Percentiles rank a stretch among this genome's conserved stretches.
Conservation (phyloP, 441 rosid genomes). For the Arabidopsis hybrid region DNA sequence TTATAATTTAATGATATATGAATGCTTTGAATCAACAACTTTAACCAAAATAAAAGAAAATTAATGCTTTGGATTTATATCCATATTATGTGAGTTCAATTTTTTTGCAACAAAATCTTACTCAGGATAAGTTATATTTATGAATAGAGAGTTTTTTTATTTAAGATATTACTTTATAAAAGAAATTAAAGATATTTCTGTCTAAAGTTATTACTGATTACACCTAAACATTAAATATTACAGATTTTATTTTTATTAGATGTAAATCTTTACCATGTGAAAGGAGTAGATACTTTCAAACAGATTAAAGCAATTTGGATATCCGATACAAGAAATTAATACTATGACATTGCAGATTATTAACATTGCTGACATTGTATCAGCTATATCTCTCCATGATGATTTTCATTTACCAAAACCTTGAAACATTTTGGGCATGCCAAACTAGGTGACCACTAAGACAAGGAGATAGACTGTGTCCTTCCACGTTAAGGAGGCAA, state of each 20-base stretch:
- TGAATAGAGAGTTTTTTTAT: not conserved
- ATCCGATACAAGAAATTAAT: not conserved
- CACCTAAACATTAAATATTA: not conserved
- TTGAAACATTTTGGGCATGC: not conserved
- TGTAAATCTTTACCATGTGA: not conserved
- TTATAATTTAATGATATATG: not conserved
- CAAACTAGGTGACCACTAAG: not conserved
- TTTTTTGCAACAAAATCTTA: not conserved
- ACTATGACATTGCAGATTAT: not conserved
- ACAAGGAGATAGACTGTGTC: not conserved
- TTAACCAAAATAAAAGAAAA: too few species aligned
- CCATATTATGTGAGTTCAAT: not conserved
- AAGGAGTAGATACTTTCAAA: not conserved
- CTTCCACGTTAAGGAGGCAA: not conserved
- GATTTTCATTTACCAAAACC: not conserved
- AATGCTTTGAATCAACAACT: too few species aligned
- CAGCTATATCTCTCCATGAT: too few species aligned
- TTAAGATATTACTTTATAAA: conserved; percentile 15
- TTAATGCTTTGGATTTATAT: conserved; percentile 18
- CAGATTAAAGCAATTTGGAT: not conserved
- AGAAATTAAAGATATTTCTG: not conserved
- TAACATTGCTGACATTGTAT: not conserved
- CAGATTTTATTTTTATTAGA: not conserved
- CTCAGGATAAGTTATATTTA: conserved; percentile 10
- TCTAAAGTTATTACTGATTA: not conserved